Conservation (phyloP, 441 rosid species). For the Macaranga tanarius region DNA sequence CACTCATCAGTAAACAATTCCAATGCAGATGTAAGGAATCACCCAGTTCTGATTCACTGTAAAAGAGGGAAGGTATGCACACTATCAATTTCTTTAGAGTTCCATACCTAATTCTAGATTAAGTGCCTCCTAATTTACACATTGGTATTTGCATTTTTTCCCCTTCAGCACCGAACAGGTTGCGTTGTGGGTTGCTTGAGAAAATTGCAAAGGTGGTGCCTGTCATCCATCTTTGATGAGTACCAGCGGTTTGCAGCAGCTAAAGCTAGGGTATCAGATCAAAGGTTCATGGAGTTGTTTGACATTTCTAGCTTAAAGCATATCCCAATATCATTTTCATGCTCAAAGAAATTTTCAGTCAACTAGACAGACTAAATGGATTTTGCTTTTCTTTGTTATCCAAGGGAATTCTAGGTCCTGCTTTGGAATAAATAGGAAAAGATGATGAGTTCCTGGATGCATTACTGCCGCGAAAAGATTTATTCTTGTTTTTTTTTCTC, state of each 20-base stretch:
- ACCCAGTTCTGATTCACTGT: slow-evolving; percentile 91
- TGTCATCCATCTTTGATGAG: slow-evolving; percentile 80
- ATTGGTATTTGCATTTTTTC: slow-evolving; percentile 11
- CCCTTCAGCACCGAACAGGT: slow-evolving; percentile 90
- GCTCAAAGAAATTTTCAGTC: slow-evolving; percentile 48
- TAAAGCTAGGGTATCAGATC: slow-evolving; percentile 67
- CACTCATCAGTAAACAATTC: slow-evolving; percentile 9
- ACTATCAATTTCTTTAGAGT: not conserved
- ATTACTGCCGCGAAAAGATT: slow-evolving; percentile 35
- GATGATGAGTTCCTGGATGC: slow-evolving; percentile 42
- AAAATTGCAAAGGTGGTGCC: slow-evolving; percentile 87
- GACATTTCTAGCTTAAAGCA: slow-evolving; percentile 56
- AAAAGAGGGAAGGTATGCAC: slow-evolving; percentile 84
- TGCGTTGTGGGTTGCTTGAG: slow-evolving; percentile 93
- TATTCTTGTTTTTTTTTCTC: slow-evolving; percentile 24
- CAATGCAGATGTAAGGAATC: slow-evolving; percentile 77
- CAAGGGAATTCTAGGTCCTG: slow-evolving; percentile 30
- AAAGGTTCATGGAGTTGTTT: slow-evolving; percentile 72
- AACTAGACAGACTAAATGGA: slow-evolving; percentile 22
- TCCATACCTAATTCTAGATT: not conserved
- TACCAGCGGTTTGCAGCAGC: slow-evolving; percentile 70
- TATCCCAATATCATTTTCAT: slow-evolving; percentile 65
- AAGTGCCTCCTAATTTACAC: not conserved
- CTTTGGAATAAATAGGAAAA: slow-evolving; percentile 40
- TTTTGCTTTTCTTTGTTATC: slow-evolving; percentile 24